A percentile compares a stretch with the other conserved stretches of the same genome.
Evolutionary conservation across 345 rosid genomes (phyloP).

Genomic region (Citrus glauca): DNA sequence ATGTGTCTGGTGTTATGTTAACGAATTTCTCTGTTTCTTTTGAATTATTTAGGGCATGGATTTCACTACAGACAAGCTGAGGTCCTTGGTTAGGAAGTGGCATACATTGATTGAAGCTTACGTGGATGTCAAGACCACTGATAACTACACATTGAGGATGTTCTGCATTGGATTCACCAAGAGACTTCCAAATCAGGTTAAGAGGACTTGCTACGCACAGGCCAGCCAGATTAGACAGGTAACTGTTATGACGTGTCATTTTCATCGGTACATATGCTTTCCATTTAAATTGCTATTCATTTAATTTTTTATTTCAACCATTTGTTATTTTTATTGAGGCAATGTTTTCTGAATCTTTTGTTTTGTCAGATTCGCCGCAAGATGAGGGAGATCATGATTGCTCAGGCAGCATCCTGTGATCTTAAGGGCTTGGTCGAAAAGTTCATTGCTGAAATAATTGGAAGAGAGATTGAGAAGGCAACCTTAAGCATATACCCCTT

Average conservation of each 20-base stretch:
- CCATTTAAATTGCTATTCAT: background rate
- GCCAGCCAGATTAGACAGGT: conserved; percentile 93
- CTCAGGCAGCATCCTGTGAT: conserved; percentile 84
- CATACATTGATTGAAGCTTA: conserved; percentile 88
- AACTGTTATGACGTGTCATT: background rate
- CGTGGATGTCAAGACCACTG: conserved; percentile 98
- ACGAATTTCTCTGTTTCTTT: background rate
- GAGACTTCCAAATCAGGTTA: conserved; percentile 91
- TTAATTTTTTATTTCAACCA: background rate
- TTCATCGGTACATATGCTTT: background rate
- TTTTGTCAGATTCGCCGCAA: conserved; percentile 66
- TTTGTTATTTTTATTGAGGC: background rate
- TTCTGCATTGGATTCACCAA: conserved; percentile 94
- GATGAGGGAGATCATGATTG: conserved; percentile 88
- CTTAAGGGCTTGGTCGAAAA: conserved; percentile 81
- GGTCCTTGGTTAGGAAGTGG: conserved; percentile 96
- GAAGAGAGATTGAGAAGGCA: conserved; percentile 87
- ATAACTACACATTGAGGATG: conserved; percentile 74
- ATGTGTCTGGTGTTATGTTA: background rate
- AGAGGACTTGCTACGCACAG: conserved; percentile 93
- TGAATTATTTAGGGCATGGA: conserved; percentile 71
- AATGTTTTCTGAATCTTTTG: background rate
- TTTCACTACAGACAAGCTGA: conserved; percentile 87
- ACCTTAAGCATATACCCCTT: conserved; percentile 77
- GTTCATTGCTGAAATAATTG: conserved; percentile 82